Percentiles rank a stretch among this genome's conserved stretches.
Conservation (phyloP, 495 filamentous ascomycete genomes). For the Glonium stellatum region DNA sequence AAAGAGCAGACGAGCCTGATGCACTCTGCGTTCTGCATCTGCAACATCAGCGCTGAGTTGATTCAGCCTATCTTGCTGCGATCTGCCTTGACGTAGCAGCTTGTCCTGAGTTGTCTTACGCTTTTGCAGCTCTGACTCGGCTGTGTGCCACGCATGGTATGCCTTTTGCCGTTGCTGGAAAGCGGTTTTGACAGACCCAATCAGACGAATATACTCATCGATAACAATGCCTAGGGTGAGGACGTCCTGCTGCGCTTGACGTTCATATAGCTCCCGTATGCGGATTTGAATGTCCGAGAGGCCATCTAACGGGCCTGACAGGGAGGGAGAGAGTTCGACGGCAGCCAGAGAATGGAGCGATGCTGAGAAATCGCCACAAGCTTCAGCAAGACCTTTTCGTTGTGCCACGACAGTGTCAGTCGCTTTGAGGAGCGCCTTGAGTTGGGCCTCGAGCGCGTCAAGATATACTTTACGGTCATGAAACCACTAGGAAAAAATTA, state of each 20-base stretch:
- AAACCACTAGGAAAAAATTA: constrained; percentile 62
- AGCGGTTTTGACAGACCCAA: constrained; percentile 84
- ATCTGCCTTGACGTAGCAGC: constrained; percentile 82
- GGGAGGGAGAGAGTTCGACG: constrained; percentile 80
- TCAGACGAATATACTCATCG: constrained; percentile 95
- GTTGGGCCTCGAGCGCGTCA: constrained; percentile 88
- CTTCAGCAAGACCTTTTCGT: constrained; percentile 85
- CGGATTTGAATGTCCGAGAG: constrained; percentile 88
- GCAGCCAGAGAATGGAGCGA: constrained; percentile 83
- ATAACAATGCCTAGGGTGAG: constrained; percentile 94
- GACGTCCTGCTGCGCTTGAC: constrained; percentile 94
- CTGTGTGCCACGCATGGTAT: constrained; percentile 84
- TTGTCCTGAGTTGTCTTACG: constrained; percentile 82
- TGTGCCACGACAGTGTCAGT: constrained; percentile 88
- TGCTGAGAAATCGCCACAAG: constrained; percentile 83
- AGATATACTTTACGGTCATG: constrained; percentile 92
- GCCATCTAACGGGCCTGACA: constrained; percentile 81
- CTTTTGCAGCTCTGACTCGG: constrained; percentile 83
- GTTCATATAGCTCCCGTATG: constrained; percentile 89
- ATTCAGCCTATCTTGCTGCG: constrained; percentile 88
- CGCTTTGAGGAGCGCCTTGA: constrained; percentile 87
- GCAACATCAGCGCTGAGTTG: constrained; percentile 86
- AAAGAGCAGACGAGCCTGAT: constrained; percentile 81
- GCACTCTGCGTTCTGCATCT: constrained; percentile 88
- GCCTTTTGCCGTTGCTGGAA: constrained; percentile 91